Base-by-base conservation (phyloP, 352 stramenopile genomes). In the Pythium monospermum region DNA sequence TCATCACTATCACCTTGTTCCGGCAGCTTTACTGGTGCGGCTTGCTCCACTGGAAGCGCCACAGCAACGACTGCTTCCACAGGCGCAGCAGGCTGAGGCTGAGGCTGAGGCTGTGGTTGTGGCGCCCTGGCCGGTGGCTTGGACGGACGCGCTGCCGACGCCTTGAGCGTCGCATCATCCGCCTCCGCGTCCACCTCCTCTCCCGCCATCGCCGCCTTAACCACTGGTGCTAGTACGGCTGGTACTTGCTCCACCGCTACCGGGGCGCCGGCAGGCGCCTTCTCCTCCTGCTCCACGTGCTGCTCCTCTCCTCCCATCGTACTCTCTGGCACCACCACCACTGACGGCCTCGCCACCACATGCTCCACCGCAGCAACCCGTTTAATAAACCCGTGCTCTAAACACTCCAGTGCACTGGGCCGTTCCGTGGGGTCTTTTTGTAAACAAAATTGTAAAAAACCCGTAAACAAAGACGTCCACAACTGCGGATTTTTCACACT, bases 321-420 rank as follows among this genome's bases (percentile, higher is more conserved):
- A 33, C 46, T 13, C 12, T 36, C 6, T 13, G 30, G 8, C 7
- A 13, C 30, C n/a, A 11, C 21, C 31, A 15, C 35, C 13, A 12
- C 52, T 15, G 6, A 27, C 52, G 4, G 46, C 45, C 57, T 31
- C 2, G 46, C 54, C 23, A 38, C 57, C 3, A 64, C 49, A 22
- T 37, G 43, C 7, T 16, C 15, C 21, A 83, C 61, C 18, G 71
- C 59, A 11, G 46, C 62, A 53, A 74, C 65, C 22, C 63, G 45
- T 8, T 42, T 47, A 35, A 97, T 85, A 58, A 98, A 98, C 25
- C 84, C 72, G 54, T 98, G 91, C n/a, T 83, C 57, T 41, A 97
- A 73, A 27, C 96, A 90, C 53, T 96, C 79, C 36, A 91, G 49
- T n/a, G 89, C 87, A 16, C 73, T 87, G 3, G 89, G 81, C 4